These are phyloP conservation scores for Cerioporus squamosus DNA, from an alignment of 1,284 basidiomycete species.

Conservation along the genomic window DNA sequence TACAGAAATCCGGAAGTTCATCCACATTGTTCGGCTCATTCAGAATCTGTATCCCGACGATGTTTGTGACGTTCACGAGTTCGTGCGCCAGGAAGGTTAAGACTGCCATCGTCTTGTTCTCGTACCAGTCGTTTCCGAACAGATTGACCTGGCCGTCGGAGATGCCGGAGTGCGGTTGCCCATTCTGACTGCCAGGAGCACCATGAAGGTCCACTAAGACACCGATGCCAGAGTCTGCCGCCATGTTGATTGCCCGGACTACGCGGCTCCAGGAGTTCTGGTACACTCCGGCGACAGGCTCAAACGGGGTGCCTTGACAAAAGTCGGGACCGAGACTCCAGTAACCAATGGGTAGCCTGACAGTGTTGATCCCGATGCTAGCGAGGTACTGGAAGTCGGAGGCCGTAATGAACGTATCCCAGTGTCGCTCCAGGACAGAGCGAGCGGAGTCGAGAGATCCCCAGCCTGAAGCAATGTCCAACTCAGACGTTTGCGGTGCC, in stretches of 20 bases:
- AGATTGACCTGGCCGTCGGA: slow-evolving; percentile 63
- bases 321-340: slow-evolving; percentile 60
- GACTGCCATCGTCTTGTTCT: slow-evolving; percentile 62
- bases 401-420: slow-evolving; percentile 78
- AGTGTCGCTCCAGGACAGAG: slow-evolving; percentile 70
- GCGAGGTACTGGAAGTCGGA: slow-evolving; percentile 67
- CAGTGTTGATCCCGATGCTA: slow-evolving; percentile 73
- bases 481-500: slow-evolving; percentile 55
- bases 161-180: slow-evolving; percentile 76
- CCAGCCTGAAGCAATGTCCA: slow-evolving; percentile 61
- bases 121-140: slow-evolving; percentile 55
- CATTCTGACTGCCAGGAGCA: slow-evolving; percentile 72
- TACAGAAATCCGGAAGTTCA: slow-evolving; percentile 59
- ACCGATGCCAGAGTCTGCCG: slow-evolving; percentile 64
- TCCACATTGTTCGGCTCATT: slow-evolving; percentile 71
- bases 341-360: slow-evolving; percentile 73
- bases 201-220: slow-evolving; percentile 82
- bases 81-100: slow-evolving; percentile 61
- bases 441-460: slow-evolving; percentile 51
- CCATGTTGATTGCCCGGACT: slow-evolving; percentile 70
- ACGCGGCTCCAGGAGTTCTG: slow-evolving; percentile 64
- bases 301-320: slow-evolving; percentile 60
- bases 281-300: slow-evolving; percentile 62
- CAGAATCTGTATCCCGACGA: slow-evolving; percentile 77
- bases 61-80: slow-evolving; percentile 67